phyloP scores from a whole-genome alignment of 768 basidiomycete species.

The Agrocybe praecox region DNA sequence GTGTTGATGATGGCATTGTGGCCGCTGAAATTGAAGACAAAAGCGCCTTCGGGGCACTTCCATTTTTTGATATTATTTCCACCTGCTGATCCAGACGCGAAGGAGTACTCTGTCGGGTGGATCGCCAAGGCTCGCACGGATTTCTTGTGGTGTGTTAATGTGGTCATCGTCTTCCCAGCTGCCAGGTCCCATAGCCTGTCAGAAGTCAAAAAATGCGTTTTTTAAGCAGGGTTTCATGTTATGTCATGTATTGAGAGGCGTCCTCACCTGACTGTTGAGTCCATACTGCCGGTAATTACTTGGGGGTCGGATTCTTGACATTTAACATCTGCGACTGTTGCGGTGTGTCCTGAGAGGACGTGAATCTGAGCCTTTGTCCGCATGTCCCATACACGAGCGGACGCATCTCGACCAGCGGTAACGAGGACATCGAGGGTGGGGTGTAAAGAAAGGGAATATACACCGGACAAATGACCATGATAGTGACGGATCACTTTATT shows the following conservation, averaged over 20 bases:
- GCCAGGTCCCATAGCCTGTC: conserved; percentile 93
- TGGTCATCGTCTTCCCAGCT: conserved; percentile 95
- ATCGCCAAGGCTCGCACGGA: conserved; percentile 92
- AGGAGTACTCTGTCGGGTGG: conserved; percentile 96
- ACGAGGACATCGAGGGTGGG: conserved; percentile 96
- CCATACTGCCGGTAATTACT: conserved; percentile 98
- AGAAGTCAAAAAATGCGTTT: conserved; percentile 10
- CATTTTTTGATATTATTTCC: conserved; percentile 99
- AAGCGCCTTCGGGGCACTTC: conserved; percentile 96
- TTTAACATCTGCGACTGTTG: conserved; percentile 93
- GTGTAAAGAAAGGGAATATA: conserved; percentile 91
- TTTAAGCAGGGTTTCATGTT: not conserved
- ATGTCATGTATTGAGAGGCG: not conserved
- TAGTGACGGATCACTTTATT: conserved; percentile 99
- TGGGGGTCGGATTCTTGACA: conserved; percentile 98
- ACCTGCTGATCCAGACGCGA: conserved; percentile 95
- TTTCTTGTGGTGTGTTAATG: conserved; percentile 99
- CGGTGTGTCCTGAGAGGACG: conserved; percentile 91
- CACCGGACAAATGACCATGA: conserved; percentile 96
- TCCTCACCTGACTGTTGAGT: conserved; percentile 86
- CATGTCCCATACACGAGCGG: conserved; percentile 99
- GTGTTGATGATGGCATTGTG: conserved; percentile 99
- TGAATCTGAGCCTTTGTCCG: conserved; percentile 96
- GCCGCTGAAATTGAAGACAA: conserved; percentile 95
- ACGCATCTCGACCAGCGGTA: conserved; percentile 94